Percentiles rank a stretch among this genome's conserved stretches.
Conservation (phyloP, 1,139 yeast species). For the Lizanozyma gosingica region DNA sequence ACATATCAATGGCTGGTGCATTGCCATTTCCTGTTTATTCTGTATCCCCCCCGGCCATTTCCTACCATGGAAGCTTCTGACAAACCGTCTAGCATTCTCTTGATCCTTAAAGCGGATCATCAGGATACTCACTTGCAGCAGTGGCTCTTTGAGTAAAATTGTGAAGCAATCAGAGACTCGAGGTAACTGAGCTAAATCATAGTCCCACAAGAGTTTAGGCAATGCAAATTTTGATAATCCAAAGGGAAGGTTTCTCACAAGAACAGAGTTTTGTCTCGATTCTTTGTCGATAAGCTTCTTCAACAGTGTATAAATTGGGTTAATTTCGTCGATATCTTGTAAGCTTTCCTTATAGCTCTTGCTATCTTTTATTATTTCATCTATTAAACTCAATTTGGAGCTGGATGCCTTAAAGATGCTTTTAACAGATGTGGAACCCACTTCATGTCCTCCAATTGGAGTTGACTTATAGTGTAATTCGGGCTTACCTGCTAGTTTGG, state of each 20-base stretch:
- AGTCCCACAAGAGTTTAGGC: constrained; percentile 31
- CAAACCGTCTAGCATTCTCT: constrained; percentile 46
- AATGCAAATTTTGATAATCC: constrained; percentile 26
- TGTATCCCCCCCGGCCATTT: constrained; percentile 25
- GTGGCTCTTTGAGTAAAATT: constrained; percentile 19
- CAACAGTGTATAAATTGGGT: constrained; percentile 10
- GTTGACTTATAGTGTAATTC: constrained; percentile 2
- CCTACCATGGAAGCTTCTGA: constrained; percentile 45
- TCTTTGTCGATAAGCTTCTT: constrained; percentile 9
- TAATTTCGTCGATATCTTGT: constrained; percentile 4
- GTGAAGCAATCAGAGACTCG: constrained; percentile 13
- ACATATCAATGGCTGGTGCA: constrained; percentile 32
- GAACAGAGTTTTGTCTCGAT: constrained; percentile 13
- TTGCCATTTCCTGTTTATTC: constrained; percentile 18
- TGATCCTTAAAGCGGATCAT: constrained; percentile 40
- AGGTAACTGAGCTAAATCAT: constrained; percentile 18
- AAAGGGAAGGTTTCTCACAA: constrained; percentile 33
- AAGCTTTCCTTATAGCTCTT: constrained; percentile 4
- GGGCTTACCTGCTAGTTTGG: constrained; percentile 2
- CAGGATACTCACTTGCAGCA: not conserved
- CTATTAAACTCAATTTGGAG: constrained; percentile 5
- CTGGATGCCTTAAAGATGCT: constrained; percentile 11
- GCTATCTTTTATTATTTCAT: constrained; percentile 2
- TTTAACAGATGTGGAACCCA: constrained; percentile 4
- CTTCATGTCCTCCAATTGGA: constrained; percentile 3